These are phyloP conservation scores for Meredithiella fracta DNA, from an alignment of 2,329 filamentous ascomycete species.

Conservation along the genomic window DNA sequence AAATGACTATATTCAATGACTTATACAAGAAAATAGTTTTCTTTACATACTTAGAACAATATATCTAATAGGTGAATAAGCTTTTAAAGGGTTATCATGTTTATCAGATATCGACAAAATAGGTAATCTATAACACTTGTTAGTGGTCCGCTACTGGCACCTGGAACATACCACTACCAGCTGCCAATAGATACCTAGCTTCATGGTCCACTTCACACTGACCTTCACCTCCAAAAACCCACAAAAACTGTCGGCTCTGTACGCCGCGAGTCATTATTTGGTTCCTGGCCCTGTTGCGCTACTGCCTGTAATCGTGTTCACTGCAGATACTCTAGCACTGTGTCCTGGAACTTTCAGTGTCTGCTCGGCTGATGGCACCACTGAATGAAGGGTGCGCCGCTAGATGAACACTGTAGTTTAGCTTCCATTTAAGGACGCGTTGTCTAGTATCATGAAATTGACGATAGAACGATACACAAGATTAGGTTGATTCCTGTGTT, in stretches of 20 bases:
- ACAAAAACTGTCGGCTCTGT: not conserved
- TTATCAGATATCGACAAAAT: not conserved
- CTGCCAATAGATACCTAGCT: not conserved
- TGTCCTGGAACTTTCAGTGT: not conserved
- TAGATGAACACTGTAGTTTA: too few species aligned
- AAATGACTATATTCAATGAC: too few species aligned
- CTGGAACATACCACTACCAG: not conserved
- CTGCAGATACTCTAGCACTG: not conserved
- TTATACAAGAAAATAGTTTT: too few species aligned
- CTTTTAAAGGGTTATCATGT: too few species aligned
- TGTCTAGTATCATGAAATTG: too few species aligned
- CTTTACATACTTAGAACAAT: too few species aligned
- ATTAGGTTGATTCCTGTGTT: too few species aligned
- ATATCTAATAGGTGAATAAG: too few species aligned
- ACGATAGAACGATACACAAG: too few species aligned
- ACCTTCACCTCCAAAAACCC: not conserved
- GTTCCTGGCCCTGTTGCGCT: not conserved
- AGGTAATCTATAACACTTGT: slow-evolving; percentile 1
- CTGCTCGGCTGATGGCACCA: not conserved
- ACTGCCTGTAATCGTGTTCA: not conserved
- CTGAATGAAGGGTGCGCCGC: too few species aligned
- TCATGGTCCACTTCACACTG: not conserved
- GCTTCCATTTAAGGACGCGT: too few species aligned
- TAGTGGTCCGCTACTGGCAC: not conserved
- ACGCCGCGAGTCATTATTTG: not conserved